Evolutionary conservation across 2,329 filamentous ascomycete genomes (phyloP), one percentile per base, ranked within the genome.

Genomic region (Xenoacremonium recifei): DNA sequence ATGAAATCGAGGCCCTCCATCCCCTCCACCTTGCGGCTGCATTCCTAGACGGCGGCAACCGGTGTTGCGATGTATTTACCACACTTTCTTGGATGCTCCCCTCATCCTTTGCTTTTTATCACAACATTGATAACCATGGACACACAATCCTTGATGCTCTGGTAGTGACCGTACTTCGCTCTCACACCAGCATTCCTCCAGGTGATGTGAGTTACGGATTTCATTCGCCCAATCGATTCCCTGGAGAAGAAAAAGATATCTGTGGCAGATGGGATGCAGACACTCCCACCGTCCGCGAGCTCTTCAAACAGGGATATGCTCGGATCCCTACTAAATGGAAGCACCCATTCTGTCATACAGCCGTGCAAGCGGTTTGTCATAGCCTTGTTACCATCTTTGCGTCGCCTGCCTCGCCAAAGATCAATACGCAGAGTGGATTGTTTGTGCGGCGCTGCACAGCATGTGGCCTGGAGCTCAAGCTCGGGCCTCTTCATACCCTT

Each of bases 181-280:
- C 48, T 6, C 43, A 50, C 2, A 50, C 48, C 0, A 31, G 20
- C 2, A 7, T 47, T 1, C 6, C 13, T 0, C 48, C 48, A 0
- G 38, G 19, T 4, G 13, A 6, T 3, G 43, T 47, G 1, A 49
- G 38, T 9, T 12, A 29, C 2, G 37, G 25, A 2, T 50, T 50
- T 17, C 31, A 31, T 2, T 33, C 35, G 2, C n/a, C 18, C 0
- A 37, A 17, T 1, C 35, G 42, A 3, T 50, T 47, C 21, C 43
- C 48, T 1, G 46, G 46, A 1, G 46, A 50, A 29, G 43, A 50
- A n/a, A 37, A 36, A 2, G 48, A 50, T 5, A 44, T 49, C 2
- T 50, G 48, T 4, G 46, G 48, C 1, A 42, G 48, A 31, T 50
- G 48, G 48, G 43, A 50, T 16, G 35, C 20, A 2, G 30, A 37